phyloP scores from a whole-genome alignment of 345 rosid genomes.

The Euphorbia peplus region DNA sequence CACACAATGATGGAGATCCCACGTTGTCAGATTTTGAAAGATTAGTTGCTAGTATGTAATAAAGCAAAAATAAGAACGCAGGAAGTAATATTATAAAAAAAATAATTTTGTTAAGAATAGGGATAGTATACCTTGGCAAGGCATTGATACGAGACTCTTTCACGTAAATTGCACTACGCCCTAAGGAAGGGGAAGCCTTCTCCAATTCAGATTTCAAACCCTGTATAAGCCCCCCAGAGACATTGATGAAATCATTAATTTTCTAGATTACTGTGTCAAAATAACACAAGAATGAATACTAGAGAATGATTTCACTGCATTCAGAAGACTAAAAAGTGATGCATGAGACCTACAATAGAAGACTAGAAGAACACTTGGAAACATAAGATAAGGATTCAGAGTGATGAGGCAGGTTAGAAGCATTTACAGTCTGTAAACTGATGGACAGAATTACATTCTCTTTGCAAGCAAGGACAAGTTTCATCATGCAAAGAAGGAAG shows the following conservation, averaged over 20 bases:
- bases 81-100: background rate
- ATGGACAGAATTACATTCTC: background rate
- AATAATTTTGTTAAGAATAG: constrained; percentile 7
- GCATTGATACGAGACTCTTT: constrained; percentile 83
- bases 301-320: background rate
- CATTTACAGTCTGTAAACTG: background rate
- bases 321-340: background rate
- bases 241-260: background rate
- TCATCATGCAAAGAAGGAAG: background rate
- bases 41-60: background rate
- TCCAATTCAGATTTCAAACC: constrained; percentile 94
- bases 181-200: constrained; percentile 85
- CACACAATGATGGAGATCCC: background rate
- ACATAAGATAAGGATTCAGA: background rate
- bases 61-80: background rate
- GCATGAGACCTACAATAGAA: background rate
- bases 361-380: background rate
- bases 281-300: background rate
- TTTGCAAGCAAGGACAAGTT: background rate
- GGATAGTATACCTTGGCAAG: constrained; percentile 60
- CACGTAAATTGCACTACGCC: constrained; percentile 74
- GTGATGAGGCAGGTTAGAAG: background rate
- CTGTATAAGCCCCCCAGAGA: constrained; percentile 33
- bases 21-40: background rate
- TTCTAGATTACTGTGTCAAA: background rate